Percentiles rank a stretch among this genome's conserved stretches.
These are phyloP conservation scores for Chaetoceros tenuissimus DNA, from an alignment of 108 stramenopile species.

Conservation along the genomic window DNA sequence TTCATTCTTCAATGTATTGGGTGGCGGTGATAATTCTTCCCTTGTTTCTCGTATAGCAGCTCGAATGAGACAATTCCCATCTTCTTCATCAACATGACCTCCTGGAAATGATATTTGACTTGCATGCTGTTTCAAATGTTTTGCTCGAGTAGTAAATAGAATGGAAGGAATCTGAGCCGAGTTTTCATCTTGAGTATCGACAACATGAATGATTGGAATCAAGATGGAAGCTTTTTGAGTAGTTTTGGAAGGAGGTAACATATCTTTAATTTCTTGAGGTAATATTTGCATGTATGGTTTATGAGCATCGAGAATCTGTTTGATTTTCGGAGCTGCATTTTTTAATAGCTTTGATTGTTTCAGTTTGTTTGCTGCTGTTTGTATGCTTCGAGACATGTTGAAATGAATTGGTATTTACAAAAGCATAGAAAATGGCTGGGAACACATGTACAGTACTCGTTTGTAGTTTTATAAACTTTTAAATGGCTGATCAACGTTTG, in stretches of 20 bases:
- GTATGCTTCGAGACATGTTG: too few relatives aligned
- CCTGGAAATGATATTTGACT: slow-evolving; percentile 77
- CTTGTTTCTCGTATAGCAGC: slow-evolving; percentile 68
- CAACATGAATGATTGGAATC: background rate
- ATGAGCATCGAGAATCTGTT: too few relatives aligned
- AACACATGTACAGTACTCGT: too few relatives aligned
- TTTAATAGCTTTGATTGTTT: too few relatives aligned
- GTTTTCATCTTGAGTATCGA: background rate
- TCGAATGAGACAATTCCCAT: slow-evolving; percentile 27
- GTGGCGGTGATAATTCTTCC: slow-evolving; percentile 44
- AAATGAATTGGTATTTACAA: too few relatives aligned
- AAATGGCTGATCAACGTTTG: too few relatives aligned
- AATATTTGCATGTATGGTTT: background rate
- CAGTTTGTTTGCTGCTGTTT: too few relatives aligned
- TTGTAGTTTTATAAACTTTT: too few relatives aligned
- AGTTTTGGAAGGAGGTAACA: background rate
- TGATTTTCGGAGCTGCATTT: too few relatives aligned
- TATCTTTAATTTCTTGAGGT: background rate
- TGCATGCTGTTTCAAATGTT: slow-evolving; percentile 55
- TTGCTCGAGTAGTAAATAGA: slow-evolving; percentile 78
- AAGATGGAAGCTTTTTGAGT: background rate
- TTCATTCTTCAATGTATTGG: slow-evolving; percentile 14
- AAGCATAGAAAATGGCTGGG: too few relatives aligned
- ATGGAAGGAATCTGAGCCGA: slow-evolving; percentile 41
- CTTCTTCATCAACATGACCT: slow-evolving; percentile 52